Conservation (phyloP, 768 basidiomycete species). For the Agrocybe praecox region DNA sequence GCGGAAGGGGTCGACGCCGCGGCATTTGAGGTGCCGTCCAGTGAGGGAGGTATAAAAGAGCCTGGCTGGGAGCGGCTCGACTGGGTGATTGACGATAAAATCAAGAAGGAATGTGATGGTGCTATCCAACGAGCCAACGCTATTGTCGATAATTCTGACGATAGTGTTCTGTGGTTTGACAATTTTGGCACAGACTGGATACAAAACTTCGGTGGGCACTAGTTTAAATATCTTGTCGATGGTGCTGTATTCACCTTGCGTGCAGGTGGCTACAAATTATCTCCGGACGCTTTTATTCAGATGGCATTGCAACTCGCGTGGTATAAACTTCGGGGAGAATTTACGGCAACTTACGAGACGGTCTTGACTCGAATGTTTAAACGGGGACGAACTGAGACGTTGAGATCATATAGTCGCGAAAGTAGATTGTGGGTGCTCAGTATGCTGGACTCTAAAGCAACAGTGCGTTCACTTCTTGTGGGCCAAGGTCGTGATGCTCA, state of each 20-base stretch:
- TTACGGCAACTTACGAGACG: conserved; percentile 93
- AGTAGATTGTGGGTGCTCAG: conserved; percentile 77
- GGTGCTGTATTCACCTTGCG: not conserved
- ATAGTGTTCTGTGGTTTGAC: conserved; percentile 79
- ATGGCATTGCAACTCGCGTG: conserved; percentile 92
- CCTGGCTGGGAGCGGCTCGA: conserved; percentile 64
- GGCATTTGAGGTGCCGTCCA: conserved; percentile 33
- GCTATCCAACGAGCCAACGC: conserved; percentile 59
- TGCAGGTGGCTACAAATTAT: conserved; percentile 37
- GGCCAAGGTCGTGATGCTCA: not conserved
- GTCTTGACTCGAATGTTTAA: conserved; percentile 86
- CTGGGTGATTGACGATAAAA: conserved; percentile 70
- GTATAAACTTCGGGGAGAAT: conserved; percentile 73
- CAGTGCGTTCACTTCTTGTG: conserved; percentile 37
- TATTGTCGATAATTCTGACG: conserved; percentile 80
- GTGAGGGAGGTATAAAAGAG: conserved; percentile 11
- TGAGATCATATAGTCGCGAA: conserved; percentile 74
- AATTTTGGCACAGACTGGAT: conserved; percentile 91
- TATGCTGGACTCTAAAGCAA: conserved; percentile 58
- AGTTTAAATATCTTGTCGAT: not conserved
- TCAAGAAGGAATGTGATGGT: conserved; percentile 54
- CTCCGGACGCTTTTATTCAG: conserved; percentile 87
- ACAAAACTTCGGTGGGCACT: conserved; percentile 60
- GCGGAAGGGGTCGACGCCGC: conserved; percentile 62
- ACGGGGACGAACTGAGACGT: conserved; percentile 88